Percentiles rank a stretch among this genome's conserved stretches.
Evolutionary conservation across 2,329 filamentous ascomycete species (phyloP).

Genomic region (Gnomoniopsis sp.): DNA sequence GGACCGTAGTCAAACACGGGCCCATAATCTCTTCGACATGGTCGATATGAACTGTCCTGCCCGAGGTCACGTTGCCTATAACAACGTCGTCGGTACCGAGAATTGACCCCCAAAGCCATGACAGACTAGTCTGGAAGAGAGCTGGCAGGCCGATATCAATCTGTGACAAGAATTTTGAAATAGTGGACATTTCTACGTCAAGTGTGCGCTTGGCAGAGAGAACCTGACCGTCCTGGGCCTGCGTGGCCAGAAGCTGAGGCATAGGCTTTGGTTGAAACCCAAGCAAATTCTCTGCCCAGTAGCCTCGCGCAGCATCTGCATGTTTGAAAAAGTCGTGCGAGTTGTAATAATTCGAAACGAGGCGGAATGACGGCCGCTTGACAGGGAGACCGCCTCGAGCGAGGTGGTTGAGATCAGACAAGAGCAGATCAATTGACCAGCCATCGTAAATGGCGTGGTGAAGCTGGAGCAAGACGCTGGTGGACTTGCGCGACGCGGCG

Average conservation of each 20-base stretch:
- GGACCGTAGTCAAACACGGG: conserved; percentile 74
- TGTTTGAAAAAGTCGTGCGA: conserved; percentile 23
- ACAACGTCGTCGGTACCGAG: conserved; percentile 63
- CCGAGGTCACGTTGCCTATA: conserved; percentile 79
- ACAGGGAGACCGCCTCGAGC: conserved; percentile 30
- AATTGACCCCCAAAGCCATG: conserved; percentile 63
- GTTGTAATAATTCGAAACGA: conserved; percentile 51
- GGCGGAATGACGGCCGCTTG: conserved; percentile 55
- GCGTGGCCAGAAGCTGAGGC: conserved; percentile 37
- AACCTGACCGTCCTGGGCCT: conserved; percentile 23
- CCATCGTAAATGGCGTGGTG: conserved; percentile 90
- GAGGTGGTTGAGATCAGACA: conserved; percentile 60
- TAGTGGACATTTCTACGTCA: conserved; percentile 28
- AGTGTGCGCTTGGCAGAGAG: conserved; percentile 28
- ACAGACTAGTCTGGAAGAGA: conserved; percentile 71
- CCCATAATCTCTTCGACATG: conserved; percentile 73
- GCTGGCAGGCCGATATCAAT: conserved; percentile 61
- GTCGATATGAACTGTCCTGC: conserved; percentile 68
- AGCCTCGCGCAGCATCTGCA: conserved; percentile 47
- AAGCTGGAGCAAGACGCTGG: conserved; percentile 48
- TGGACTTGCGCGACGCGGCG: background rate
- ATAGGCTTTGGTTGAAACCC: conserved; percentile 52
- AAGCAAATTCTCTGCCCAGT: conserved; percentile 67
- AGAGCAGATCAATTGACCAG: conserved; percentile 80
- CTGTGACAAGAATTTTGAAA: conserved; percentile 34